Conservation (phyloP, 2,329 filamentous ascomycete species). For the Leptographium galeiforme region DNA sequence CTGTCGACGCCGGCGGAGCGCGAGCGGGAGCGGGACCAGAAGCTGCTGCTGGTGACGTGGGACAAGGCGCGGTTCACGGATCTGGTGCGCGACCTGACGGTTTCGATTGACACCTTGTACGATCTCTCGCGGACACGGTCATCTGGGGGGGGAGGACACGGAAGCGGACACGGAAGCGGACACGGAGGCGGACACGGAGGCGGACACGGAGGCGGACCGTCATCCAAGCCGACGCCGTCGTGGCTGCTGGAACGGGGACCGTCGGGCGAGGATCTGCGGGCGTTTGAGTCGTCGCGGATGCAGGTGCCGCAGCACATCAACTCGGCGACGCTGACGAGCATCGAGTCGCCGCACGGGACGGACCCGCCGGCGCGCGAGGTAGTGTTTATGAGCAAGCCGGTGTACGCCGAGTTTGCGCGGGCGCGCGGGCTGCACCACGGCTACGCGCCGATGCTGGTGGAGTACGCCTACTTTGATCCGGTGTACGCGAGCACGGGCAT, state of each 20-base stretch:
- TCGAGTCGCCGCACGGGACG: slow-evolving; percentile 15
- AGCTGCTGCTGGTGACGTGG: slow-evolving; percentile 45
- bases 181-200: no score
- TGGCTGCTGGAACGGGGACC: slow-evolving; percentile 19
- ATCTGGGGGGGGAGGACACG: slow-evolving; percentile 11
- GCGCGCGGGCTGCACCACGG: slow-evolving; percentile 26
- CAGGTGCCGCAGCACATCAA: slow-evolving; percentile 48
- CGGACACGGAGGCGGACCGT: no score
- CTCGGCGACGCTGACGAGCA: slow-evolving; percentile 34
- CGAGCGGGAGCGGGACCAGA: slow-evolving; percentile 29
- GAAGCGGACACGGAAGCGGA: neutral
- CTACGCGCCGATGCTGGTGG: slow-evolving; percentile 49
- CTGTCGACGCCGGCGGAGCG: neutral
- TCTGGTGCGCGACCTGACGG: slow-evolving; percentile 58
- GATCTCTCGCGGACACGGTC: slow-evolving; percentile 57
- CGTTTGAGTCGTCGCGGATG: slow-evolving; percentile 47
- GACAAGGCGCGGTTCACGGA: slow-evolving; percentile 65
- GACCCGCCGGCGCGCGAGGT: slow-evolving; percentile 26
- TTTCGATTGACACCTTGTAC: slow-evolving; percentile 67
- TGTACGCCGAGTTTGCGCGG: slow-evolving; percentile 31
- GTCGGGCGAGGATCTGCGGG: slow-evolving; percentile 30
- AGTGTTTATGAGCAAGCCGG: slow-evolving; percentile 36
- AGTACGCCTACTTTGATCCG: slow-evolving; percentile 53
- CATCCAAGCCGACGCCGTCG: slow-evolving; percentile 18
- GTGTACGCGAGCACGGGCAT: slow-evolving; percentile 50